Percentiles rank a stretch among this genome's conserved stretches.
These are phyloP conservation scores for Ziziphus jujuba DNA, from an alignment of 306 rosid genomes.

Conservation along the genomic window DNA sequence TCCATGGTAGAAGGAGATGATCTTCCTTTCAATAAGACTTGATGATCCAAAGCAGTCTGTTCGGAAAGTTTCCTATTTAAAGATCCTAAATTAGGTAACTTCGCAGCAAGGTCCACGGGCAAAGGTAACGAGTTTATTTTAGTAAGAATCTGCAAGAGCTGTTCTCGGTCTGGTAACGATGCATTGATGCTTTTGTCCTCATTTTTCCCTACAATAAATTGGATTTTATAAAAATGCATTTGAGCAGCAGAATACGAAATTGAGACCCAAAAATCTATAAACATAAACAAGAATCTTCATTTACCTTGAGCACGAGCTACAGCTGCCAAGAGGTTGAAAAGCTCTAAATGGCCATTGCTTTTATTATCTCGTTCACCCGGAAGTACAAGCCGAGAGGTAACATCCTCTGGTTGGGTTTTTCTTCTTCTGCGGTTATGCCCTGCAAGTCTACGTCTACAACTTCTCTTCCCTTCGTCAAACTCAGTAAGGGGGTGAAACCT, in stretches of 20 bases:
- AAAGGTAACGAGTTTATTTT: conserved; percentile 64
- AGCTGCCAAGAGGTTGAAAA: conserved; percentile 67
- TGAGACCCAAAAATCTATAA: background rate
- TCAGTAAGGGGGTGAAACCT: conserved; percentile 80
- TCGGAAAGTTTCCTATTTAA: conserved; percentile 40
- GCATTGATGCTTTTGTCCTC: conserved; percentile 53
- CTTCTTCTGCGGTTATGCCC: conserved; percentile 88
- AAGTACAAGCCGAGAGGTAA: conserved; percentile 40
- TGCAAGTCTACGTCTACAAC: conserved; percentile 89
- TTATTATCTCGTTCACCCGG: conserved; percentile 39
- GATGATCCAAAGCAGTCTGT: conserved; percentile 40
- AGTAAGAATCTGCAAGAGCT: conserved; percentile 74
- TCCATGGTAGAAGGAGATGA: conserved; percentile 65
- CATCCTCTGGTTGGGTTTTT: conserved; percentile 80
- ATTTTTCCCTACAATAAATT: conserved; percentile 47
- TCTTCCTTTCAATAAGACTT: conserved; percentile 51
- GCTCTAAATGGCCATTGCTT: conserved; percentile 50
- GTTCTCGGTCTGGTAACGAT: conserved; percentile 63
- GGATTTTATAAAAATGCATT: background rate
- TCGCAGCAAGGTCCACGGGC: conserved; percentile 72
- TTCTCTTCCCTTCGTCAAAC: conserved; percentile 88
- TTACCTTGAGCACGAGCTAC: conserved; percentile 76
- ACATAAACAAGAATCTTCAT: background rate
- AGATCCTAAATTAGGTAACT: conserved; percentile 65
- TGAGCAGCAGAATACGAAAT: background rate